Conservation (phyloP, 345 rosid genomes). For the Hibiscus mutabilis region DNA sequence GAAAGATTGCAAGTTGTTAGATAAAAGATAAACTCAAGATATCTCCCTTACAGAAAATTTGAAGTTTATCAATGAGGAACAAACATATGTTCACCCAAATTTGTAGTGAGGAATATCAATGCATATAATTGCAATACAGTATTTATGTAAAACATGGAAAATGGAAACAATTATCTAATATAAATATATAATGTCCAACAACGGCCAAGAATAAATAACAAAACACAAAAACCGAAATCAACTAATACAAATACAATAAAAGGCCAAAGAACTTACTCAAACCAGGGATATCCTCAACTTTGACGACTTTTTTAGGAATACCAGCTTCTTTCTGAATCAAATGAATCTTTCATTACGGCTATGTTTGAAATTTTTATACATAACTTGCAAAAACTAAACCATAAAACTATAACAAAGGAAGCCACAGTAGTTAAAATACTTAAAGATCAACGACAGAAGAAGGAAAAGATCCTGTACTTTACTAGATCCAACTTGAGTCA, state of each 20-base stretch:
- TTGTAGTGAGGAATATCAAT: background rate
- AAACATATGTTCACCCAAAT: background rate
- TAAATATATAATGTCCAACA: too few species aligned
- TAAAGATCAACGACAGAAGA: background rate
- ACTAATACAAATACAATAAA: background rate
- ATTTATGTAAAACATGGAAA: background rate
- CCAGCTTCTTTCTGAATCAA: background rate
- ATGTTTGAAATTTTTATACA: conserved; percentile 2
- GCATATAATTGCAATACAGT: background rate
- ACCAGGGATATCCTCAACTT: conserved; percentile 88
- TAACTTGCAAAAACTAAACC: background rate
- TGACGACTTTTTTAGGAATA: conserved; percentile 7
- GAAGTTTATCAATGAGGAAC: background rate
- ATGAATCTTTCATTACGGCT: conserved; percentile 17
- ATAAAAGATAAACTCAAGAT: background rate
- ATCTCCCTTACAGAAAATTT: background rate
- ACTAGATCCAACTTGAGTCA: background rate
- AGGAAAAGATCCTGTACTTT: background rate
- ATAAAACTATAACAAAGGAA: background rate
- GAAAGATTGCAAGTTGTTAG: background rate
- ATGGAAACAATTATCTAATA: background rate
- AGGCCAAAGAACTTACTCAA: conserved; percentile 59
- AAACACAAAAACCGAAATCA: too few species aligned
- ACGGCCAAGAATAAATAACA: background rate
- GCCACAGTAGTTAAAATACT: background rate